A percentile compares a stretch with the other conserved stretches of the same genome.
Conservation (phyloP, 1,139 yeast species). For the Diutina catenulata region DNA sequence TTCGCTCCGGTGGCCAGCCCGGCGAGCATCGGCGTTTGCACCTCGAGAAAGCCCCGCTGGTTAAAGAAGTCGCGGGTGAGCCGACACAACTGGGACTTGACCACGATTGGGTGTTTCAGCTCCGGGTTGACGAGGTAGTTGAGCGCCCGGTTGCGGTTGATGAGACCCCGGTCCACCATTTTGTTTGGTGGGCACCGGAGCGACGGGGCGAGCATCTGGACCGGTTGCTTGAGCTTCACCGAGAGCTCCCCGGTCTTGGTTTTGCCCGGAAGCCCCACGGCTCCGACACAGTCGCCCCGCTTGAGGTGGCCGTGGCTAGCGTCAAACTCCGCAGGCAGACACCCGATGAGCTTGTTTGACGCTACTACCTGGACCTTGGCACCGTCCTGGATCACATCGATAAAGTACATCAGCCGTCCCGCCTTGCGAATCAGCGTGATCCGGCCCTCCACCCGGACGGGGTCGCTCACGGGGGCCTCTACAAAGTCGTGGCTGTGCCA, state of each 20-base stretch:
- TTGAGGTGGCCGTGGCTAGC: conserved; percentile 35
- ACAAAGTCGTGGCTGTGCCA: no score
- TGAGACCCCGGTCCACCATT: conserved; percentile 40
- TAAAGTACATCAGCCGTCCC: conserved; percentile 55
- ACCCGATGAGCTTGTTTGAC: conserved; percentile 35
- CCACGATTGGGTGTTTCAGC: conserved; percentile 36
- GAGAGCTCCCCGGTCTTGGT: conserved; percentile 77
- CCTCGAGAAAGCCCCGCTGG: conserved; percentile 56
- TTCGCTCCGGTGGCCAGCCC: conserved; percentile 75
- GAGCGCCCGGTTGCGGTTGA: conserved; percentile 59
- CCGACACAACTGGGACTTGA: conserved; percentile 42
- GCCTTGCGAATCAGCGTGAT: conserved; percentile 44
- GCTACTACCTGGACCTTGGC: conserved; percentile 48
- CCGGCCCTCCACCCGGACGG: conserved; percentile 37
- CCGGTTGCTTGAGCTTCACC: conserved; percentile 40
- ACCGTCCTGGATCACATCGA: conserved; percentile 55
- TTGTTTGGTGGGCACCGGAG: conserved; percentile 48
- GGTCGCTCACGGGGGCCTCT: no score
- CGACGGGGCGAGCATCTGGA: conserved; percentile 53
- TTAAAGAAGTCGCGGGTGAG: conserved; percentile 48
- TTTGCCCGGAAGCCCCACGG: conserved; percentile 58
- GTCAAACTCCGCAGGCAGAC: conserved; percentile 32
- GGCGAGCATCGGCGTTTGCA: conserved; percentile 77
- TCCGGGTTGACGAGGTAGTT: conserved; percentile 55
- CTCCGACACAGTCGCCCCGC: conserved; percentile 61